Conservation (phyloP, 768 basidiomycete genomes). For the Exidia glandulosa region DNA sequence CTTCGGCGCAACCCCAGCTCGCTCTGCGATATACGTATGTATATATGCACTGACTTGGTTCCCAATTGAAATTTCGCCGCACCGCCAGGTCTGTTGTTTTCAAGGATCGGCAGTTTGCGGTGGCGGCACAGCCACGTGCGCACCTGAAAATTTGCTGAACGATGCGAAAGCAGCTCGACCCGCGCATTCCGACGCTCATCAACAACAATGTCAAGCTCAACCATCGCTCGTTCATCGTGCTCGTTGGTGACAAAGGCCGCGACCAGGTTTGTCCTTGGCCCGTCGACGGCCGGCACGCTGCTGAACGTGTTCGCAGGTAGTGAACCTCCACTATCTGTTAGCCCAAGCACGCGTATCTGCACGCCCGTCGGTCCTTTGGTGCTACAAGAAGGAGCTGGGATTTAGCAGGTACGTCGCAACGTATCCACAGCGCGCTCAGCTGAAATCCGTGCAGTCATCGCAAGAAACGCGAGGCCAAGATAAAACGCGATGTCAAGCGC, state of each 20-base stretch:
- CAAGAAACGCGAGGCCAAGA: constrained; percentile 93
- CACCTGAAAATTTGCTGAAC: background rate
- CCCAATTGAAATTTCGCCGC: no score
- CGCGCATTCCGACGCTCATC: constrained; percentile 85
- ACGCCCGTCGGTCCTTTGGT: constrained; percentile 90
- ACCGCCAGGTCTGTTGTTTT: no score
- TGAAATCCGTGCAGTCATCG: constrained; percentile 51
- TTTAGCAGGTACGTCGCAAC: constrained; percentile 72
- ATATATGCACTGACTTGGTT: no score
- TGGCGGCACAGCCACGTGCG: background rate
- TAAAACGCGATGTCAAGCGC: constrained; percentile 91
- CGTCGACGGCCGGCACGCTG: background rate
- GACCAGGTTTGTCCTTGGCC: constrained; percentile 69
- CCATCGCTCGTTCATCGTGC: constrained; percentile 88
- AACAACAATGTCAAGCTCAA: constrained; percentile 89
- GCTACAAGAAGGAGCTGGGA: constrained; percentile 96
- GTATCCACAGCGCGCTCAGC: background rate
- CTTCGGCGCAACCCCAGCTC: no score
- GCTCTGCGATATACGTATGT: no score
- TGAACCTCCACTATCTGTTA: constrained; percentile 90
- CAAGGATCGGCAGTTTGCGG: no score
- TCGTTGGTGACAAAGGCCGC: constrained; percentile 88
- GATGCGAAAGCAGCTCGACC: constrained; percentile 86
- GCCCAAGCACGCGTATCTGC: constrained; percentile 86
- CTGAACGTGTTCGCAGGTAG: constrained; percentile 39